phyloP scores from a whole-genome alignment of 1,284 basidiomycete species.

The Filobasidium uniguttulatum region DNA sequence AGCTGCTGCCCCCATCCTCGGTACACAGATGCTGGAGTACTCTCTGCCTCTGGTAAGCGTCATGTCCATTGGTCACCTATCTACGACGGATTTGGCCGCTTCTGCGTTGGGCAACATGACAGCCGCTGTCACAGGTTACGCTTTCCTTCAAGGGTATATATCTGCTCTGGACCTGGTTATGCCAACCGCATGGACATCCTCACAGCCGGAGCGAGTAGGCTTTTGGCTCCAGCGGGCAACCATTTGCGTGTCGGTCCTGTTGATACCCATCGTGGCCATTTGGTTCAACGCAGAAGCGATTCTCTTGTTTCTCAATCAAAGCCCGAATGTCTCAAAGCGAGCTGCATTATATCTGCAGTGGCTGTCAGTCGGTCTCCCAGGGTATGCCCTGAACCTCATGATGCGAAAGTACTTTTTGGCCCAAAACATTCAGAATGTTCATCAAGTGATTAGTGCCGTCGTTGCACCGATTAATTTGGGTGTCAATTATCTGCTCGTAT shows the following conservation, averaged over 20 bases:
- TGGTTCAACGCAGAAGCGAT: slow-evolving; percentile 75
- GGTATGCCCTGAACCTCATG: slow-evolving; percentile 43
- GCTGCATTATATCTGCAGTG: slow-evolving; percentile 66
- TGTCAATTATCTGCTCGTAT: slow-evolving; percentile 74
- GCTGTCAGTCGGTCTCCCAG: slow-evolving; percentile 70
- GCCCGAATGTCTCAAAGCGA: slow-evolving; percentile 65
- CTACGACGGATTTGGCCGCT: slow-evolving; percentile 56
- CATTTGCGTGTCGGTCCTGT: not conserved
- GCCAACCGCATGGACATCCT: slow-evolving; percentile 78
- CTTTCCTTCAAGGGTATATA: slow-evolving; percentile 71
- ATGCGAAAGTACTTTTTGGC: slow-evolving; percentile 68
- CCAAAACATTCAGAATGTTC: slow-evolving; percentile 72
- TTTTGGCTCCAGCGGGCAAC: slow-evolving; percentile 68
- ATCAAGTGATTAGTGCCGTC: slow-evolving; percentile 69
- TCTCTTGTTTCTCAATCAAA: slow-evolving; percentile 62
- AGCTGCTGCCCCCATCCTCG: slow-evolving; percentile 30
- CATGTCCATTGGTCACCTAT: slow-evolving; percentile 70
- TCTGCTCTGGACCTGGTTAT: slow-evolving; percentile 70
- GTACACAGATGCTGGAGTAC: slow-evolving; percentile 37
- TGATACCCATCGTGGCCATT: slow-evolving; percentile 28
- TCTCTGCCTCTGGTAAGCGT: slow-evolving; percentile 40
- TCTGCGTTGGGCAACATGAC: slow-evolving; percentile 51
- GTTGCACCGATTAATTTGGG: slow-evolving; percentile 76
- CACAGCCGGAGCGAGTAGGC: slow-evolving; percentile 67
- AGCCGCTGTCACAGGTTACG: slow-evolving; percentile 54